Percentiles rank a stretch among this genome's conserved stretches.
phyloP scores from a whole-genome alignment of 2,329 filamentous ascomycete genomes.

The Pseudopyricularia javanii region DNA sequence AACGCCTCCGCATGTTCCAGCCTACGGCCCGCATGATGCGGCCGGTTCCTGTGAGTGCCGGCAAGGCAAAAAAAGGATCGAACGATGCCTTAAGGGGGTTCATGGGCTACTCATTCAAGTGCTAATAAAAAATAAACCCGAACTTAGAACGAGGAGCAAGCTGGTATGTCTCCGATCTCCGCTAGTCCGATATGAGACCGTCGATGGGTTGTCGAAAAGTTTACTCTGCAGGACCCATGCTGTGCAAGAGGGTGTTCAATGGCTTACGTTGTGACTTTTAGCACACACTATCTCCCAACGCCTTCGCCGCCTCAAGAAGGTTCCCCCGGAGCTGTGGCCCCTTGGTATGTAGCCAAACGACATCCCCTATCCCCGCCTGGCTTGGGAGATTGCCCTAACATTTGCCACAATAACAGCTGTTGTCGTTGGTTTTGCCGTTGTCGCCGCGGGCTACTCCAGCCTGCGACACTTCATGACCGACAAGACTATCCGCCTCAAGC shows the following conservation, averaged over 20 bases:
- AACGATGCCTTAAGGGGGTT: conserved; percentile 6
- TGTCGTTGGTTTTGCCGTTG: conserved; percentile 75
- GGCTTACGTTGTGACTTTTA: conserved; percentile 22
- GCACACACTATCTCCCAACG: conserved; percentile 96
- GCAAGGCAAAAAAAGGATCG: not conserved
- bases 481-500: conserved; percentile 80
- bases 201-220: not conserved
- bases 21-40: conserved; percentile 54
- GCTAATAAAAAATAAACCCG: conserved; percentile 15
- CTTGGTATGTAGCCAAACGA: conserved; percentile 52
- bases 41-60: conserved; percentile 53
- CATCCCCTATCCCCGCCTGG: conserved; percentile 7
- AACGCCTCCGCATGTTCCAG: conserved; percentile 54
- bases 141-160: conserved; percentile 52
- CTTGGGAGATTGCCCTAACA: not conserved
- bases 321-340: conserved; percentile 88
- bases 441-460: conserved; percentile 73
- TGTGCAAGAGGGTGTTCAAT: not conserved
- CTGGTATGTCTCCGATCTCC: conserved; percentile 38
- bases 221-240: not conserved
- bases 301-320: conserved; percentile 75
- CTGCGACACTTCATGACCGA: conserved; percentile 73
- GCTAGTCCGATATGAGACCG: not conserved
- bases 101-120: conserved; percentile 3
- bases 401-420: conserved; percentile 41